Conservation (phyloP, 306 rosid species). For the Fragaria nilgerrensis region DNA sequence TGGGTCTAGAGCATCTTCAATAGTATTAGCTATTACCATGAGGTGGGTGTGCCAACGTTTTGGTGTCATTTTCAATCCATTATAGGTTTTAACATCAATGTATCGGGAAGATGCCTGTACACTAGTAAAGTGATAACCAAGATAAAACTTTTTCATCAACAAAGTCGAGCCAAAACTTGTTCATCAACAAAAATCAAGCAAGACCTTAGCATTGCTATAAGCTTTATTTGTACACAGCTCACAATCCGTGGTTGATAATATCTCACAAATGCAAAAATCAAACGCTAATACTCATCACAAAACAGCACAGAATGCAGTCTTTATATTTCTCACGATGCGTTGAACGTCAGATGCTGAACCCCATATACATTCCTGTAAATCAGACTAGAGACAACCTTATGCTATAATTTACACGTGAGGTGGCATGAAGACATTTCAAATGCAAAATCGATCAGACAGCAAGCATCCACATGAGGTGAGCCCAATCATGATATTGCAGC, state of each 20-base stretch:
- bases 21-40: too few relatives aligned
- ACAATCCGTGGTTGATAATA: constrained; percentile 40
- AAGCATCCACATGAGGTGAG: constrained; percentile 2
- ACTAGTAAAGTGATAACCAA: neutral
- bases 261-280: constrained; percentile 25
- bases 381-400: constrained; percentile 28
- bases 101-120: too few relatives aligned
- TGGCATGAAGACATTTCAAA: constrained; percentile 26
- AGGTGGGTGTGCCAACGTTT: too few relatives aligned
- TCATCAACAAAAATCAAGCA: neutral
- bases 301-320: constrained; percentile 33
- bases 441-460: constrained; percentile 10
- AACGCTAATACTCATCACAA: constrained; percentile 23
- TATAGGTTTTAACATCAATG: too few relatives aligned
- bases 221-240: constrained; percentile 10
- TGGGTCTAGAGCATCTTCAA: too few relatives aligned
- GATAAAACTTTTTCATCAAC: neutral
- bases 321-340: constrained; percentile 10
- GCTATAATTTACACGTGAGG: constrained; percentile 37
- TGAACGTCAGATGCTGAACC: constrained; percentile 29
- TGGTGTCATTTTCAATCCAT: too few relatives aligned
- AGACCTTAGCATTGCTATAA: neutral
- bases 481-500: constrained; percentile 12
- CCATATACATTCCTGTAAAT: constrained; percentile 29
- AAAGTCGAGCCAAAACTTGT: neutral